Conservation (phyloP, 2,329 filamentous ascomycete species). For the Ceratocystis lukuohia region DNA sequence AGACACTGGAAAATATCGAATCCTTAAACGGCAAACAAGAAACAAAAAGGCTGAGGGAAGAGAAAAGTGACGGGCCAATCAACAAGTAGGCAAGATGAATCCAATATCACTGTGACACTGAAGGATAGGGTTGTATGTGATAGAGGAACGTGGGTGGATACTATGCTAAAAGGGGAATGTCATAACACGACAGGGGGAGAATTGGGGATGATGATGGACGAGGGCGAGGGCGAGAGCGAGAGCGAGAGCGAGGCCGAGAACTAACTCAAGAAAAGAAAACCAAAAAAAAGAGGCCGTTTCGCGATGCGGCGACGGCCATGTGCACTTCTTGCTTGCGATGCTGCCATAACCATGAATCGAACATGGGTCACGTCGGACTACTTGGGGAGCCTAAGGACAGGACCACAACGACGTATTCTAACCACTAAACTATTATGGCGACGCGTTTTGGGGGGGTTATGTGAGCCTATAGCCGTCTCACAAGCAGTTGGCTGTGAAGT, state of each 20-base stretch:
- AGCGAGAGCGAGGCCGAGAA: not conserved
- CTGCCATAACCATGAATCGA: conserved; percentile 18
- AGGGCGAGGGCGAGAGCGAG: not conserved
- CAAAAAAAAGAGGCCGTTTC: not conserved
- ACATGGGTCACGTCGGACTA: conserved; percentile 17
- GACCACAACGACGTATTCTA: conserved; percentile 17
- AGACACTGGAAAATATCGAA: conserved; percentile 25
- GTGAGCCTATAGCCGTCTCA: not conserved
- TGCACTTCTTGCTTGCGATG: not conserved
- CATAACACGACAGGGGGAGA: not conserved
- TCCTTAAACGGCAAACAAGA: not conserved
- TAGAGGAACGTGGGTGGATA: not conserved
- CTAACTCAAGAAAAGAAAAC: not conserved
- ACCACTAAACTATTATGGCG: conserved; percentile 17
- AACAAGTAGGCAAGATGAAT: not conserved
- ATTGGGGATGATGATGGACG: not conserved
- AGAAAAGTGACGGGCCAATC: not conserved
- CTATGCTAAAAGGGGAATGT: not conserved
- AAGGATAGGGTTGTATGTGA: too few relatives aligned
- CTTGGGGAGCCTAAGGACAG: not conserved
- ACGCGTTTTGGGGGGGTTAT: not conserved
- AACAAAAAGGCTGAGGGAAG: not conserved
- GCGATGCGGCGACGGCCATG: not conserved
- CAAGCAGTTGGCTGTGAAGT: not conserved
- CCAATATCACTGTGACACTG: too few relatives aligned